Conservation (phyloP, 768 basidiomycete genomes). For the Mycena venus region DNA sequence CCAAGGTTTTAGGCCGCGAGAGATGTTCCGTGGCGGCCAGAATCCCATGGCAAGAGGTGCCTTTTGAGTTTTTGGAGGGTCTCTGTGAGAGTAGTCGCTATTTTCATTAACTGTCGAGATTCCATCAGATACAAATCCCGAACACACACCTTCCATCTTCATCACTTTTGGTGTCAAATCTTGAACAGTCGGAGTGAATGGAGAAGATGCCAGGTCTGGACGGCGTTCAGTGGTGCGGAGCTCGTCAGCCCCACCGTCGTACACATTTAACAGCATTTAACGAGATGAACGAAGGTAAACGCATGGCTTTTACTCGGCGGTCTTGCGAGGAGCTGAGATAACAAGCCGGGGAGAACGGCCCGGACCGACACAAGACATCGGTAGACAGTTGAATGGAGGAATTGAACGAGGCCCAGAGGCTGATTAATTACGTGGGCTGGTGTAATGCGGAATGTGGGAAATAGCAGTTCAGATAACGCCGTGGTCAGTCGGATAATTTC, state of each 20-base stretch:
- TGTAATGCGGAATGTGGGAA: background rate
- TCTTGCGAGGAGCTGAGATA: background rate
- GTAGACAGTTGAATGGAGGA: background rate
- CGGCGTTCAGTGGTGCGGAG: background rate
- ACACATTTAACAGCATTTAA: background rate
- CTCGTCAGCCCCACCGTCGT: background rate
- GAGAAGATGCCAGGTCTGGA: background rate
- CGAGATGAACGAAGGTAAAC: background rate
- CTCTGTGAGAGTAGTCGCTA: conserved; percentile 10
- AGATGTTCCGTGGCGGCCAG: background rate
- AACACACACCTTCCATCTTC: conserved; percentile 10
- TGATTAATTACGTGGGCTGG: conserved; percentile 21
- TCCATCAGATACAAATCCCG: conserved; percentile 4
- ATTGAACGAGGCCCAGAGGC: background rate
- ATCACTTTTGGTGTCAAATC: conserved; percentile 16
- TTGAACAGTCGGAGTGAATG: background rate
- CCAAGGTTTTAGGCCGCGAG: background rate
- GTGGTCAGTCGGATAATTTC: background rate
- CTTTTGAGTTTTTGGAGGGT: conserved; percentile 1
- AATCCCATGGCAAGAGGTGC: background rate
- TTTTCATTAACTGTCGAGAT: background rate
- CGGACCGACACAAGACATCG: background rate
- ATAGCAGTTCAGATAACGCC: background rate
- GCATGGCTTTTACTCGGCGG: background rate
- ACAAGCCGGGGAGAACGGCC: conserved; percentile 3